These are phyloP conservation scores for Laguncularia racemosa DNA, from an alignment of 345 rosid species.

Conservation along the genomic window DNA sequence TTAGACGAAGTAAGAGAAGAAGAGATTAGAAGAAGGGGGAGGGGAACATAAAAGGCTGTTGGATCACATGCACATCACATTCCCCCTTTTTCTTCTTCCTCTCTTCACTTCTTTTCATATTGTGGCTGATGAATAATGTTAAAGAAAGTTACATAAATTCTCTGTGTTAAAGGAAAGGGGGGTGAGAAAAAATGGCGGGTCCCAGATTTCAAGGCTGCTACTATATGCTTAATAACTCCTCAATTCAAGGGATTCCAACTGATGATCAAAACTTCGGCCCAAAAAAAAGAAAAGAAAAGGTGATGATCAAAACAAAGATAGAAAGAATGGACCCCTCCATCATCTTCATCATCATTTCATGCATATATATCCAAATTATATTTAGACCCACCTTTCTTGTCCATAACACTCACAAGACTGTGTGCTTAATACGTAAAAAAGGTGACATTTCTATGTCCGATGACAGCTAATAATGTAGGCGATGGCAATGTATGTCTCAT, in stretches of 20 bases:
- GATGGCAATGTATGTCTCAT: constrained; percentile 9
- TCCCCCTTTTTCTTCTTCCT: constrained; percentile 25
- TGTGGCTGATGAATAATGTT: constrained; percentile 26
- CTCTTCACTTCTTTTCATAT: constrained; percentile 52
- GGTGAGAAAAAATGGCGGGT: constrained; percentile 12
- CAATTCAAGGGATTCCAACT: constrained; percentile 57
- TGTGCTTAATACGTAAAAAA: background rate
- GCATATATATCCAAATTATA: constrained; percentile 30
- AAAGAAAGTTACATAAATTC: no score
- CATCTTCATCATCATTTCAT: constrained; percentile 57
- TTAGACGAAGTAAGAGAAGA: background rate
- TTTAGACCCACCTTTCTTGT: constrained; percentile 26
- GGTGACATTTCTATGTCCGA: no score
- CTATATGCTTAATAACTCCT: constrained; percentile 27
- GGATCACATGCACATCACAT: constrained; percentile 79
- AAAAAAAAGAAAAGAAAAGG: no score
- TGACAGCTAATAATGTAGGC: constrained; percentile 18
- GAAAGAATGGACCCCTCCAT: constrained; percentile 47
- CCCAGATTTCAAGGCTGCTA: constrained; percentile 44
- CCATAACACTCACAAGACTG: constrained; percentile 12
- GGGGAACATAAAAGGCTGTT: constrained; percentile 72
- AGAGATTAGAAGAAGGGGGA: constrained; percentile 10
- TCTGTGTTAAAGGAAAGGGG: constrained; percentile 18
- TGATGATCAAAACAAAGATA: constrained; percentile 25
- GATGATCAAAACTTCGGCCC: constrained; percentile 35